Evolutionary conservation across 139 green algal genomes (phyloP).

Genomic region (Pleodorina starrii): DNA sequence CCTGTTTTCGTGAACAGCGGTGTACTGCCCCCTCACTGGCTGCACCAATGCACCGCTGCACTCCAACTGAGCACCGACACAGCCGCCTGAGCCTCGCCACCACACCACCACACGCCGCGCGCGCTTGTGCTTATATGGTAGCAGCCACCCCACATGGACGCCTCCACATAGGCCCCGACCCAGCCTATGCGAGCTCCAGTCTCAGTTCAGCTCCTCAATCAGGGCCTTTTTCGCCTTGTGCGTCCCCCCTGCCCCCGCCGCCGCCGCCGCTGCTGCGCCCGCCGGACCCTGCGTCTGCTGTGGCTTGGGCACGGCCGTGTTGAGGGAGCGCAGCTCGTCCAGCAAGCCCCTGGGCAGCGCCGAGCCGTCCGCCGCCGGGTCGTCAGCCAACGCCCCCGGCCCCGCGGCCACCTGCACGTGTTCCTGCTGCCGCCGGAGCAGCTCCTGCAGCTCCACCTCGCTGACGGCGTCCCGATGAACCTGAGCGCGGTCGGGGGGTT

Average conservation of each 20-base stretch:
- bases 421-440: background rate
- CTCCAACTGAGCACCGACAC: too few species aligned
- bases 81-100: too few species aligned
- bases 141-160: too few species aligned
- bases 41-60: too few species aligned
- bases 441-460: background rate
- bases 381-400: background rate
- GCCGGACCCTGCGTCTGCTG: background rate
- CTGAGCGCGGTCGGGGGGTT: background rate
- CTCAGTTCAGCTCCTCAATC: slow-evolving; percentile 37
- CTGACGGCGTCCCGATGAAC: background rate
- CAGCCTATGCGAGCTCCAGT: too few species aligned
- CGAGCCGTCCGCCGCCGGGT: background rate
- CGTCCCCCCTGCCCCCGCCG: background rate
- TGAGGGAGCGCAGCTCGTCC: background rate
- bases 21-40: too few species aligned
- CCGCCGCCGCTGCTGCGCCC: background rate
- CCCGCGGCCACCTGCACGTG: background rate
- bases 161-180: too few species aligned
- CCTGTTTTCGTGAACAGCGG: too few species aligned
- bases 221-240: background rate
- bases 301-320: background rate
- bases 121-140: too few species aligned
- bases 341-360: background rate
- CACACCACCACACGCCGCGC: too few species aligned